These are phyloP conservation scores for Xylariaceae sp. DNA, from an alignment of 2,329 filamentous ascomycete genomes.

Conservation along the genomic window DNA sequence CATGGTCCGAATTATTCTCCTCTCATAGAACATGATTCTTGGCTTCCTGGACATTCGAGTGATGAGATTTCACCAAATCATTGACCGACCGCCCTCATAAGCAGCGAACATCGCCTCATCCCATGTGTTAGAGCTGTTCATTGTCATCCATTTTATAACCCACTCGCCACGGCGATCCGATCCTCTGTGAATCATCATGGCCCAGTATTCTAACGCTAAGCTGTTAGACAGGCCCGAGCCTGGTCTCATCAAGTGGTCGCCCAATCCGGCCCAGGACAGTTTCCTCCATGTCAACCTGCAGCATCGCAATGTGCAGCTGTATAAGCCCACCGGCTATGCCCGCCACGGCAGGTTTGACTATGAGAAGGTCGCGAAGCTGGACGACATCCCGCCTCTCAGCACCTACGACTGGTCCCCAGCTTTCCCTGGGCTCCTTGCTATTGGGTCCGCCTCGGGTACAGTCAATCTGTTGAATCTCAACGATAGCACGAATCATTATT, in stretches of 20 bases:
- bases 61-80: conserved; percentile 1
- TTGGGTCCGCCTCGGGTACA: conserved; percentile 70
- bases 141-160: background rate
- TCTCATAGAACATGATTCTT: background rate
- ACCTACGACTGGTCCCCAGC: conserved; percentile 63
- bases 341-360: conserved; percentile 54
- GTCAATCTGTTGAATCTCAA: conserved; percentile 70
- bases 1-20: background rate
- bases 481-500: conserved; percentile 59
- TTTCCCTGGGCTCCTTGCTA: conserved; percentile 61
- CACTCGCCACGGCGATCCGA: background rate
- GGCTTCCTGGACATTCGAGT: background rate
- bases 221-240: conserved; percentile 55
- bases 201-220: conserved; percentile 26
- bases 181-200: conserved; percentile 20
- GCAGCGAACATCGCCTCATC: background rate
- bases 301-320: conserved; percentile 57
- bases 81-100: background rate
- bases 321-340: conserved; percentile 56
- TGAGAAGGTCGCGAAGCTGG: conserved; percentile 51
- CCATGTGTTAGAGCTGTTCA: background rate
- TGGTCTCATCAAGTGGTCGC: conserved; percentile 62
- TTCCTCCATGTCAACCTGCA: conserved; percentile 63
- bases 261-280: conserved; percentile 51
- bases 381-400: conserved; percentile 58